Evolutionary conservation across 2,329 filamentous ascomycete genomes (phyloP).

Genomic region (Stachybotrys echinatus): DNA sequence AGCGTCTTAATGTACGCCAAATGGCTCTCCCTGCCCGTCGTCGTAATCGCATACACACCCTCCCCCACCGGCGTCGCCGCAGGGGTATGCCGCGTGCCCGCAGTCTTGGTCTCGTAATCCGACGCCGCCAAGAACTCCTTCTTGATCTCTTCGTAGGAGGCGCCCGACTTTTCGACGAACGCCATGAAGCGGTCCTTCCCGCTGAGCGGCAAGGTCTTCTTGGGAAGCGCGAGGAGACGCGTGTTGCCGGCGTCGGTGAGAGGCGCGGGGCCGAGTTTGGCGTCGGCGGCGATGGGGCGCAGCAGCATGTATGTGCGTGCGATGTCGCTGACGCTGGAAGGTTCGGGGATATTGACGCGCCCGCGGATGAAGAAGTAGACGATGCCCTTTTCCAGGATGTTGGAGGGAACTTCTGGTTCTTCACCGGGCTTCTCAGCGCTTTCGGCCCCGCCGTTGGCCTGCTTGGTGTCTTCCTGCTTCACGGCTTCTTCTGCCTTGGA

Average conservation of each 20-base stretch:
- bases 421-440: constrained; percentile 11
- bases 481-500: not conserved
- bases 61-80: constrained; percentile 74
- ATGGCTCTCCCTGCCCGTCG: constrained; percentile 66
- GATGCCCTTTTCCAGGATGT: constrained; percentile 77
- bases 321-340: constrained; percentile 65
- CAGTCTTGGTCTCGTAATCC: constrained; percentile 73
- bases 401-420: constrained; percentile 33
- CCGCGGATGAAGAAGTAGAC: constrained; percentile 88
- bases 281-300: constrained; percentile 64
- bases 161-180: constrained; percentile 73
- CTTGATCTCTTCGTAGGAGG: constrained; percentile 63
- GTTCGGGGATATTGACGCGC: constrained; percentile 67
- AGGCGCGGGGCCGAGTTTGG: constrained; percentile 47
- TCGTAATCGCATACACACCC: constrained; percentile 78
- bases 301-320: constrained; percentile 76
- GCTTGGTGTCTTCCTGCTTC: constrained; percentile 2
- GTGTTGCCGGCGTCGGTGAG: constrained; percentile 53
- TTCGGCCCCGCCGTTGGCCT: constrained; percentile 8
- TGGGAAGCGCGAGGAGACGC: constrained; percentile 72
- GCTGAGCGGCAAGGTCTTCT: constrained; percentile 72
- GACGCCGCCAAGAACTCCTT: constrained; percentile 62
- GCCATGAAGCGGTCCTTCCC: constrained; percentile 68
- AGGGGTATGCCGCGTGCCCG: constrained; percentile 61
- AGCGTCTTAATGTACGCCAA: constrained; percentile 76